Evolutionary conservation across 352 stramenopile genomes (phyloP), one percentile per base, ranked within the genome.

Genomic region (Pythium insidiosum): DNA sequence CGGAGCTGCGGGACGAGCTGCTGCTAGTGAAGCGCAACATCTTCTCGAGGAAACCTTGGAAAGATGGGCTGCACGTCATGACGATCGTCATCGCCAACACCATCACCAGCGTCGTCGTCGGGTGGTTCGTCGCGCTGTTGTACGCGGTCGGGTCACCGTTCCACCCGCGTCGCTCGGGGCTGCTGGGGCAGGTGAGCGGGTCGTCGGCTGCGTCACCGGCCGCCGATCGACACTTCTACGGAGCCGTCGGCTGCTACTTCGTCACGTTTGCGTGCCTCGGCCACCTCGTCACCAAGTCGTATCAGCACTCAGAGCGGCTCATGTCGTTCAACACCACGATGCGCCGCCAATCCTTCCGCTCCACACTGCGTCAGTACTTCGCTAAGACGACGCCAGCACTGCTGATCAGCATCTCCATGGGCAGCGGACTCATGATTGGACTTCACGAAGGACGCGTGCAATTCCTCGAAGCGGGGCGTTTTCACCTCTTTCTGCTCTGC

Each of bases 41-140:
- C 10, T 45, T 66, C 4, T 57, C 45, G 19, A 29, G 43, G 28
- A 56, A 59, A 23, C 58, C 50, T 12, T 68, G 62, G 62, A 36
- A 50, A 18, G 62, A 72, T 21, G 58, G 50, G 1, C 4, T 63
- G 2, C 21, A 28, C 5, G 62, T 68, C 22, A 68, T 72, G 45
- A 44, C 41, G 28, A 60, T 72, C 38, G 55, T 72, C 7, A n/a
- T 61, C 6, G 43, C 19, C 30, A 72, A 72, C 34, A 63, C 54
- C 1, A 13, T 57, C 15, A 38, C 52, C 25, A 55, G 51, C 26
- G 36, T 66, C 21, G 2, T 60, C 1, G 18, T 63, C 33, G 58
- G 54, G 10, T 68, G 50, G 50, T 10, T 43, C 2, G 30, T 50
- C 21, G 36, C 53, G 20, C 22, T 26, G 20, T 35, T 68, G 0